Percentiles rank a stretch among this genome's conserved stretches.
These are phyloP conservation scores for Diplodia intermedia DNA, from an alignment of 2,329 filamentous ascomycete genomes.

Conservation along the genomic window DNA sequence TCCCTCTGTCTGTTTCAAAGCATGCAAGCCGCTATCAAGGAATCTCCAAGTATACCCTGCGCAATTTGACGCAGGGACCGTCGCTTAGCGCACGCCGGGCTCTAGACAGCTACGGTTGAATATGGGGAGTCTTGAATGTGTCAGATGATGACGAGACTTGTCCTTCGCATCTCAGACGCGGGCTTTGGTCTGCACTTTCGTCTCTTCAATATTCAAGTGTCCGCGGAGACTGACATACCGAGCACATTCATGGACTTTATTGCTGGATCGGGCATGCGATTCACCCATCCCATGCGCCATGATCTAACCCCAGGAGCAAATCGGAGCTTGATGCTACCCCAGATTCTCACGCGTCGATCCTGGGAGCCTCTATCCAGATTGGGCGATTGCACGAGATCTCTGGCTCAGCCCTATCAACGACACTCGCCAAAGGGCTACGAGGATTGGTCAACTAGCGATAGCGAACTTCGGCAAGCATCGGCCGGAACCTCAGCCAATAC, in stretches of 20 bases:
- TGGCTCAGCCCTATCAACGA: slow-evolving; percentile 23
- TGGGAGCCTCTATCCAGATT: slow-evolving; percentile 9
- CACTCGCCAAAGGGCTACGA: not conserved
- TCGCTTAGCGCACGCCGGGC: not conserved
- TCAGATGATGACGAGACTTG: not conserved
- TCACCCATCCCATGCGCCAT: not conserved
- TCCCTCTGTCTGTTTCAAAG: not conserved
- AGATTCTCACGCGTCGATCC: slow-evolving; percentile 15
- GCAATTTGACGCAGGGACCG: not conserved
- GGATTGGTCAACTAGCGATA: not conserved
- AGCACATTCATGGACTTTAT: not conserved
- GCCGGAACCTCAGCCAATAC: not conserved
- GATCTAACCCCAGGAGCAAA: not conserved
- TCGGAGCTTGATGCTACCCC: slow-evolving; percentile 17
- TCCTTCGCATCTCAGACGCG: not conserved
- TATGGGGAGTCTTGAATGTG: not conserved
- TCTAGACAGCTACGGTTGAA: not conserved
- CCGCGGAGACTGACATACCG: not conserved
- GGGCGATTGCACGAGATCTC: slow-evolving; percentile 15
- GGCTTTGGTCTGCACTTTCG: not conserved
- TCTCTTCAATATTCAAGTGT: not conserved
- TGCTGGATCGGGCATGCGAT: not conserved
- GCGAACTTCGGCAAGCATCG: not conserved
- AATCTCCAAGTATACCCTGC: not conserved
- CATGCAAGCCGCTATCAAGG: not conserved